These are phyloP conservation scores for Eremochloa ophiuroides DNA, from an alignment of 176 grass and related monocot genomes.

Conservation along the genomic window DNA sequence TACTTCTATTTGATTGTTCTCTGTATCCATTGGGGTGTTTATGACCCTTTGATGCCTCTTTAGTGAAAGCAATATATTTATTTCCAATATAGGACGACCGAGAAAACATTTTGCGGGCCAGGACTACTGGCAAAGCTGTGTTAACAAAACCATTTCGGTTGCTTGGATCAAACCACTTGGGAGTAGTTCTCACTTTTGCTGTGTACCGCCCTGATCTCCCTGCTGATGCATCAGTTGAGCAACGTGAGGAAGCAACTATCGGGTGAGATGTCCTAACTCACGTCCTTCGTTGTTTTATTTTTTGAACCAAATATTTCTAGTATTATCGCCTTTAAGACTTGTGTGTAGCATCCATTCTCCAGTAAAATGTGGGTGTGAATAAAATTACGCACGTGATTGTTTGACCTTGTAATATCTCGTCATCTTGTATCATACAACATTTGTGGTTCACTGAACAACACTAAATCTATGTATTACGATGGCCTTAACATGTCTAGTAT, in stretches of 20 bases:
- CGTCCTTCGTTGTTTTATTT: neutral
- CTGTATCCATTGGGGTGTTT: neutral
- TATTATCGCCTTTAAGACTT: neutral
- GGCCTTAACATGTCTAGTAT: neutral
- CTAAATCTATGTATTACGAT: neutral
- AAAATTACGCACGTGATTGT: neutral
- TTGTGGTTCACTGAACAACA: neutral
- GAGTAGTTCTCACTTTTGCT: slow-evolving; percentile 95
- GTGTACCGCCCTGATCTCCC: slow-evolving; percentile 68
- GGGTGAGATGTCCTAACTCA: slow-evolving; percentile 51
- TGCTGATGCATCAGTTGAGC: slow-evolving; percentile 64
- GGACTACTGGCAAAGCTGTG: slow-evolving; percentile 88
- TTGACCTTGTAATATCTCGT: neutral
- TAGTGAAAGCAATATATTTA: neutral
- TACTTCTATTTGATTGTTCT: slow-evolving; percentile 5
- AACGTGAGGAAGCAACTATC: slow-evolving; percentile 80
- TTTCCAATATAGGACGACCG: slow-evolving; percentile 61
- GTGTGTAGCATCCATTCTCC: neutral
- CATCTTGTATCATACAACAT: neutral
- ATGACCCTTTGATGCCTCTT: neutral
- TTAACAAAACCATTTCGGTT: slow-evolving; percentile 88
- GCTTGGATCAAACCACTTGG: slow-evolving; percentile 87
- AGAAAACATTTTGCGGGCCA: slow-evolving; percentile 85
- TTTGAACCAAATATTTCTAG: neutral
- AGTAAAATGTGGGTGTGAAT: neutral